phyloP scores from a whole-genome alignment of 208 protist species.

The Leptomonas seymouri region DNA sequence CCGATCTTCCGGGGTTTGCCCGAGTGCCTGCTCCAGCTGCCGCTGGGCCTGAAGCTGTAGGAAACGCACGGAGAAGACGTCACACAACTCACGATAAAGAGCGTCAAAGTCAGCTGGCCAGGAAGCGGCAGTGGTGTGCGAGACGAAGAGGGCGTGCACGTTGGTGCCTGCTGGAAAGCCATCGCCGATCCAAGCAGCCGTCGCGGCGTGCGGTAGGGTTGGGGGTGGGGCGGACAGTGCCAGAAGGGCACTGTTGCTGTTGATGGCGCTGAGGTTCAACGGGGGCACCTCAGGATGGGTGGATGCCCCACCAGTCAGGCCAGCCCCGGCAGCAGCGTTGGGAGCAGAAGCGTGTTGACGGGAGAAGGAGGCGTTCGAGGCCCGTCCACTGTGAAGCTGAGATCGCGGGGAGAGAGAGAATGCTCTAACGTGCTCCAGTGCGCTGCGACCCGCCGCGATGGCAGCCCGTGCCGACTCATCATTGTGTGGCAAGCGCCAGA shows the following conservation, averaged over 20 bases:
- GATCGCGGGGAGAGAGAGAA: background rate
- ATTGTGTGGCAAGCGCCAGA: conserved; percentile 45
- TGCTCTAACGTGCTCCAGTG: conserved; percentile 11
- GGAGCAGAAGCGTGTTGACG: background rate
- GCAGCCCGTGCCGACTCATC: conserved; percentile 24
- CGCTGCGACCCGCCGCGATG: conserved; percentile 21
- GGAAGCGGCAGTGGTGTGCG: conserved; percentile 45
- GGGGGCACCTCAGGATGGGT: background rate
- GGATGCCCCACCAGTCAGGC: background rate
- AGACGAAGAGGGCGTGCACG: conserved; percentile 32
- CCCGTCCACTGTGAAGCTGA: background rate
- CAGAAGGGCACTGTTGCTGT: background rate
- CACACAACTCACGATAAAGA: conserved; percentile 52
- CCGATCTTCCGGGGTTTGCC: background rate
- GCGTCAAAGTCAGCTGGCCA: conserved; percentile 47
- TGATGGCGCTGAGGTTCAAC: background rate
- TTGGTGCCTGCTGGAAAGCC: conserved; percentile 26
- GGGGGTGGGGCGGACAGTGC: background rate
- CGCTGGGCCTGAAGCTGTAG: conserved; percentile 41
- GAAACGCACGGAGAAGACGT: conserved; percentile 36
- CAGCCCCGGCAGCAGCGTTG: background rate
- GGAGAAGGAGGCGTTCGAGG: background rate
- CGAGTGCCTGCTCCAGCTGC: conserved; percentile 41
- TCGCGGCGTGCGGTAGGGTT: background rate
- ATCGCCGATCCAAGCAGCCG: conserved; percentile 22